A percentile compares a stretch with the other conserved stretches of the same genome.
Conservation (phyloP, 768 basidiomycete species). For the Xanthoconium purpureum region DNA sequence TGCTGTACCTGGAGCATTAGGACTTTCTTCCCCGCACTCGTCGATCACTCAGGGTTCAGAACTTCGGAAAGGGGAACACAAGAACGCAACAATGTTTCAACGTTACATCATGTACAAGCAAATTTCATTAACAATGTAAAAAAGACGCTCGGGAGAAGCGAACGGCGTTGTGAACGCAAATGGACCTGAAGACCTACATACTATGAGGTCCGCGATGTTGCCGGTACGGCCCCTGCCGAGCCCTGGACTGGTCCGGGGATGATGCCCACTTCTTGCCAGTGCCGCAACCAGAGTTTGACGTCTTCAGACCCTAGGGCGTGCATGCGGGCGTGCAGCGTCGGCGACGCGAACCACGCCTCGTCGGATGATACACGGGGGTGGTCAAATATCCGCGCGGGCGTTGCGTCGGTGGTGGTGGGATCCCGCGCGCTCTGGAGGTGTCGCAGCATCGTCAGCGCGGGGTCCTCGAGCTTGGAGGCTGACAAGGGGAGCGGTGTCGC, state of each 20-base stretch:
- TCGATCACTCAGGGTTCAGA: background rate
- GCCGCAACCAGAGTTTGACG: conserved; percentile 6
- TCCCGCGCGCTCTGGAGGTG: background rate
- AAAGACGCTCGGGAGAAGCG: background rate
- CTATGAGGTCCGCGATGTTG: too few relatives aligned
- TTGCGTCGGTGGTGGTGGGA: background rate
- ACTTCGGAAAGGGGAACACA: background rate
- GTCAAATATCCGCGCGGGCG: conserved; percentile 1
- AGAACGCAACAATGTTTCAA: background rate
- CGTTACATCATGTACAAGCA: too few relatives aligned
- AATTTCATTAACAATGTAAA: background rate
- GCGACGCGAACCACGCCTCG: conserved; percentile 9
- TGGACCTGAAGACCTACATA: too few relatives aligned
- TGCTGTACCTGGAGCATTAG: background rate
- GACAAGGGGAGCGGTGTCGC: background rate
- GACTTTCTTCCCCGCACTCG: background rate
- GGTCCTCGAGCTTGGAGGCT: background rate
- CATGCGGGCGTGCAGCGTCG: conserved; percentile 4
- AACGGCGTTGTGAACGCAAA: background rate
- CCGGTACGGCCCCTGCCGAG: too few relatives aligned
- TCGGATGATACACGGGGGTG: background rate
- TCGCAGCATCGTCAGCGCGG: conserved; percentile 2
- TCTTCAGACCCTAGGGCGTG: background rate
- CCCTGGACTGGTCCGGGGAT: background rate
- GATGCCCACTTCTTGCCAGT: conserved; percentile 8